Conservation (phyloP, 1,284 basidiomycete species). For the Takashimella tepidaria region DNA sequence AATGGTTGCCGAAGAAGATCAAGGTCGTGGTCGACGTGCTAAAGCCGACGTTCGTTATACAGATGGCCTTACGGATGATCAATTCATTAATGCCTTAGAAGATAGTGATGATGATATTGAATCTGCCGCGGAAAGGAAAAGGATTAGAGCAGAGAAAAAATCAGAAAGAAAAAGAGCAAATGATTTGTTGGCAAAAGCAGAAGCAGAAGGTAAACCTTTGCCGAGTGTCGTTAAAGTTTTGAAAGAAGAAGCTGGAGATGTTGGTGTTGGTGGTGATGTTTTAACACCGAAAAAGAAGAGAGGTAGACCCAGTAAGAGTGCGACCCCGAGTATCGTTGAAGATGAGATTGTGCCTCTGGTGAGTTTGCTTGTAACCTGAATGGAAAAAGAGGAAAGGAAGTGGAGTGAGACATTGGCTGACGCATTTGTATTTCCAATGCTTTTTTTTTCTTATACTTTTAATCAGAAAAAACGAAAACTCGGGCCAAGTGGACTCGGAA, state of each 20-base stretch:
- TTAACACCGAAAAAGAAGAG: slow-evolving; percentile 34
- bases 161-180: slow-evolving; percentile 39
- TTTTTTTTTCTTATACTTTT: background rate
- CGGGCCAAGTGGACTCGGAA: slow-evolving; percentile 2
- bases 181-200: slow-evolving; percentile 34
- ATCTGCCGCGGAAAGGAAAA: slow-evolving; percentile 50
- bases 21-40: slow-evolving; percentile 74
- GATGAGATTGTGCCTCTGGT: slow-evolving; percentile 39
- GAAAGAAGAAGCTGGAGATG: slow-evolving; percentile 17
- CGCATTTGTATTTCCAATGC: background rate
- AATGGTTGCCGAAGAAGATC: slow-evolving; percentile 57
- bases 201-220: slow-evolving; percentile 41
- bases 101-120: slow-evolving; percentile 71
- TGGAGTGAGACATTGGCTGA: background rate
- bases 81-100: slow-evolving; percentile 85
- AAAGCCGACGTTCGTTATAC: slow-evolving; percentile 86
- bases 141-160: slow-evolving; percentile 26
- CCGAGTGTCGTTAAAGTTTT: slow-evolving; percentile 24
- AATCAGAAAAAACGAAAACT: slow-evolving; percentile 9
- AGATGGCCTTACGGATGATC: slow-evolving; percentile 89
- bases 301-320: slow-evolving; percentile 37
- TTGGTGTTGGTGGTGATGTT: slow-evolving; percentile 1
- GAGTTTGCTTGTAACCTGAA: slow-evolving; percentile 16
- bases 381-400: background rate
- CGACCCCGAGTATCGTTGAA: slow-evolving; percentile 32